A percentile compares a stretch with the other conserved stretches of the same genome.
Conservation (phyloP, 2,329 filamentous ascomycete species). For the Cladophialophora chaetospira region DNA sequence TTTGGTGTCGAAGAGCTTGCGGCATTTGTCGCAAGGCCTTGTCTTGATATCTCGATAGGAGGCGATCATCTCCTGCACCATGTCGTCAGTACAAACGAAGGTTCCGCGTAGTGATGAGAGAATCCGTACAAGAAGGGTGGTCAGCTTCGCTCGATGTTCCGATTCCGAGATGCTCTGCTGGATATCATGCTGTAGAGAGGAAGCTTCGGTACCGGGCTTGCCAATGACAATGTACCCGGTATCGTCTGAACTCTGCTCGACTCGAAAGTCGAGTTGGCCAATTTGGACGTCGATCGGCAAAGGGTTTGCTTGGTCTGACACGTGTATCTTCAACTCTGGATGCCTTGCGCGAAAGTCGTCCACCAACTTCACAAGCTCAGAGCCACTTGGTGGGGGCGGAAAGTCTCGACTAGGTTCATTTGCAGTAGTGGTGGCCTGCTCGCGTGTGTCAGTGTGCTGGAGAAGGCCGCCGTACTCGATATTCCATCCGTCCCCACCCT, state of each 20-base stretch:
- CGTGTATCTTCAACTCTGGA: slow-evolving; percentile 21
- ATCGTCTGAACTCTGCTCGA: slow-evolving; percentile 30
- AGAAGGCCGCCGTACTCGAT: slow-evolving; percentile 43
- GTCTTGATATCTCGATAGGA: slow-evolving; percentile 46
- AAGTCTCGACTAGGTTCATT: slow-evolving; percentile 2
- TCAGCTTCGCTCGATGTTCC: slow-evolving; percentile 39
- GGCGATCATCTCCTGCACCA: slow-evolving; percentile 44
- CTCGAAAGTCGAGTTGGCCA: slow-evolving; percentile 40
- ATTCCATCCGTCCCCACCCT: slow-evolving; percentile 46
- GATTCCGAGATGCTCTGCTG: slow-evolving; percentile 36
- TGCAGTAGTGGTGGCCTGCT: slow-evolving; percentile 24
- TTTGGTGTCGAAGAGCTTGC: slow-evolving; percentile 41
- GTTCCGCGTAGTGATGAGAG: neutral
- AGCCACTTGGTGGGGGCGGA: slow-evolving; percentile 9
- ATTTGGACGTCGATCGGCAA: slow-evolving; percentile 26
- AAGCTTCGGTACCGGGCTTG: slow-evolving; percentile 33
- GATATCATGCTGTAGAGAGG: slow-evolving; percentile 38
- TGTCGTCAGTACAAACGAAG: slow-evolving; percentile 14
- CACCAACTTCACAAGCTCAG: slow-evolving; percentile 16
- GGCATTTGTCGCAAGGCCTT: slow-evolving; percentile 43
- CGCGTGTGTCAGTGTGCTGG: slow-evolving; percentile 37
- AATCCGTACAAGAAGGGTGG: slow-evolving; percentile 42
- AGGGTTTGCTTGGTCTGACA: slow-evolving; percentile 12
- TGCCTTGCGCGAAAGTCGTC: slow-evolving; percentile 23
- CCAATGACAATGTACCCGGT: slow-evolving; percentile 41